Percentiles rank a stretch among this genome's conserved stretches.
Conservation (phyloP, 164 flowering plant species). For the Piper betle region DNA sequence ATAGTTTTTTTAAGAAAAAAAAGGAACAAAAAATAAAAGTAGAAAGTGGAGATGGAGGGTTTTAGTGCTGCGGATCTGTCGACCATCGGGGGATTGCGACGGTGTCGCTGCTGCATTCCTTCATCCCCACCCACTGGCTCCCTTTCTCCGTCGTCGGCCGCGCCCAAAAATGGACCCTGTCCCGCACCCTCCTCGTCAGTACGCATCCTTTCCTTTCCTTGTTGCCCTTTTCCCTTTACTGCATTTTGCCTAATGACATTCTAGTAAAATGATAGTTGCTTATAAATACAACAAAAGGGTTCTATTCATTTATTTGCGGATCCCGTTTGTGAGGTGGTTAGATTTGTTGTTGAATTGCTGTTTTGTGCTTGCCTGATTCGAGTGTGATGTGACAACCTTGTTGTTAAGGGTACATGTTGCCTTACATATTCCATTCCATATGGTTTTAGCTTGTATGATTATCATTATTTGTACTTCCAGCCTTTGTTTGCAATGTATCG, state of each 20-base stretch:
- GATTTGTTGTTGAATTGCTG: no score
- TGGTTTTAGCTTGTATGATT: no score
- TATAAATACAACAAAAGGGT: no score
- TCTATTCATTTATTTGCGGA: no score
- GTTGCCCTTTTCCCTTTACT: not conserved
- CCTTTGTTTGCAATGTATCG: not conserved
- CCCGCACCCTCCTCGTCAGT: constrained; percentile 88
- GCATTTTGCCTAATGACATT: not conserved
- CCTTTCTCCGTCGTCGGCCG: constrained; percentile 97
- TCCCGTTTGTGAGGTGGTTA: no score
- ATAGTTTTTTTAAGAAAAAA: not conserved
- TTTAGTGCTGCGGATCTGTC: constrained; percentile 77
- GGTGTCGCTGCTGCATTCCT: constrained; percentile 86
- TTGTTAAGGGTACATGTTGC: no score
- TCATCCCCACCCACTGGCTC: constrained; percentile 97
- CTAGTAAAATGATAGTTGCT: no score
- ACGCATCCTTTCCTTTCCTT: constrained; percentile 16
- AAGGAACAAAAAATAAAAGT: no score
- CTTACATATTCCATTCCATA: no score
- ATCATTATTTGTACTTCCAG: no score
- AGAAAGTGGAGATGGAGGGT: constrained; percentile 31
- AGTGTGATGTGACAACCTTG: no score
- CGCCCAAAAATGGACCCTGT: constrained; percentile 95
- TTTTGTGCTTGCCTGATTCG: no score
- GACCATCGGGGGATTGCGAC: constrained; percentile 92